A percentile compares a stretch with the other conserved stretches of the same genome.
Conservation (phyloP, 116 monocot species). For the Papilionanthe hybrid region DNA sequence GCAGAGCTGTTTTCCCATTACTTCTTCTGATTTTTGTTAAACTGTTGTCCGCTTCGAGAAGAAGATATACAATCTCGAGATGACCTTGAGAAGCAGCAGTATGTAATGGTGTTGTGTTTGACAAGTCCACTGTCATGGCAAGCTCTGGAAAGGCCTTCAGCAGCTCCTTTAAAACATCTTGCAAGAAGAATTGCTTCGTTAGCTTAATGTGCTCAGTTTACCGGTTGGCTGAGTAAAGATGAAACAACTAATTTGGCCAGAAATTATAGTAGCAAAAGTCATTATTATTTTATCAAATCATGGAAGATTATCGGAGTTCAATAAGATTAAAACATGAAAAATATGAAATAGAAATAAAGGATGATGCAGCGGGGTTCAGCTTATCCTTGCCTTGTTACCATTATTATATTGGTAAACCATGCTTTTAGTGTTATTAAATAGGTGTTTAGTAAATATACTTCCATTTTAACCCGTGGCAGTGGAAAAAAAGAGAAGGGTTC, state of each 20-base stretch:
- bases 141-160: slow-evolving; percentile 62
- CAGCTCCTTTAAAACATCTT: slow-evolving; percentile 73
- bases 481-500: too few relatives aligned
- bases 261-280: not conserved
- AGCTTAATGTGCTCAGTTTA: not conserved
- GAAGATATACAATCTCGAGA: slow-evolving; percentile 60
- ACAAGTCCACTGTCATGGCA: slow-evolving; percentile 73
- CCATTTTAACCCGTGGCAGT: too few relatives aligned
- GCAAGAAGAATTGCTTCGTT: not conserved
- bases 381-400: too few relatives aligned
- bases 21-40: slow-evolving; percentile 69
- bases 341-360: not conserved
- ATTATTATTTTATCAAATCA: too few relatives aligned
- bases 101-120: slow-evolving; percentile 84
- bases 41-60: slow-evolving; percentile 62
- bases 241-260: not conserved
- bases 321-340: not conserved
- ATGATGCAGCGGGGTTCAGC: not conserved
- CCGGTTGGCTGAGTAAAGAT: not conserved
- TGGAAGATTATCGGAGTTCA: not conserved
- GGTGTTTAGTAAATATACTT: too few relatives aligned
- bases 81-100: slow-evolving; percentile 89
- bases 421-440: too few relatives aligned
- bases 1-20: slow-evolving; percentile 88
- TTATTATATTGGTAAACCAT: too few relatives aligned